These are phyloP conservation scores for Moesziomyces aphidis DNA, from an alignment of 1,284 basidiomycete species.

Conservation along the genomic window DNA sequence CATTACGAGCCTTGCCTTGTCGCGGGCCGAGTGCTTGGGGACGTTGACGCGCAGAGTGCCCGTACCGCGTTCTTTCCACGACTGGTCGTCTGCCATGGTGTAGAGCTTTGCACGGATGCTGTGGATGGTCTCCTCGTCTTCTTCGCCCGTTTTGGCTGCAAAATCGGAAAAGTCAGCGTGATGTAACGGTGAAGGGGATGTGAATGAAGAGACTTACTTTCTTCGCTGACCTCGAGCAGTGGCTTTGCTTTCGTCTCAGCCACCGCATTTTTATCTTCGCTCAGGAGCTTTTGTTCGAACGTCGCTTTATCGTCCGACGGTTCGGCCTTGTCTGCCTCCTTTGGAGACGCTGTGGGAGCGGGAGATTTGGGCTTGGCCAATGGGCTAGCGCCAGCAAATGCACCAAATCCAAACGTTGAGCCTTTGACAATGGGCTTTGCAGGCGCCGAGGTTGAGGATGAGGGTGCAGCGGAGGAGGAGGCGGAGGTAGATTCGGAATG, in stretches of 20 bases:
- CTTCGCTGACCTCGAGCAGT: conserved; percentile 33
- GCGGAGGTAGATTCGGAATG: conserved; percentile 26
- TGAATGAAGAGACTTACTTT: conserved; percentile 26
- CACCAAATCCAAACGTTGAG: conserved; percentile 52
- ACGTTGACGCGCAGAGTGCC: conserved; percentile 86
- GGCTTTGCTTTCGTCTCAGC: conserved; percentile 19
- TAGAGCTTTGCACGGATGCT: conserved; percentile 88
- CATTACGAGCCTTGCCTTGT: conserved; percentile 85
- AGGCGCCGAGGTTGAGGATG: neutral
- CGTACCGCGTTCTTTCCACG: conserved; percentile 89
- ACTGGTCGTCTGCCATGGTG: conserved; percentile 73
- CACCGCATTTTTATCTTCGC: conserved; percentile 14
- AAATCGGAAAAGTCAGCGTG: neutral
- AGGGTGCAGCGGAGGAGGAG: conserved; percentile 7
- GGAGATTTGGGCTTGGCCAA: conserved; percentile 37
- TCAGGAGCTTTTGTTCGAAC: conserved; percentile 36
- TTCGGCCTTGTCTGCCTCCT: conserved; percentile 11
- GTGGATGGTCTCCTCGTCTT: conserved; percentile 86
- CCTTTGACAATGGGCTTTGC: conserved; percentile 35
- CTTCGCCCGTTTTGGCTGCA: conserved; percentile 87
- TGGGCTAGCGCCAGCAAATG: conserved; percentile 51
- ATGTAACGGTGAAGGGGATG: no score
- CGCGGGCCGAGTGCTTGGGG: conserved; percentile 72
- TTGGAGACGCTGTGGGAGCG: conserved; percentile 12
- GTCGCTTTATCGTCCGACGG: conserved; percentile 16